Percentiles rank a stretch among this genome's conserved stretches.
Evolutionary conservation across 108 stramenopile genomes (phyloP).

Genomic region (Skeletonema menzelii): DNA sequence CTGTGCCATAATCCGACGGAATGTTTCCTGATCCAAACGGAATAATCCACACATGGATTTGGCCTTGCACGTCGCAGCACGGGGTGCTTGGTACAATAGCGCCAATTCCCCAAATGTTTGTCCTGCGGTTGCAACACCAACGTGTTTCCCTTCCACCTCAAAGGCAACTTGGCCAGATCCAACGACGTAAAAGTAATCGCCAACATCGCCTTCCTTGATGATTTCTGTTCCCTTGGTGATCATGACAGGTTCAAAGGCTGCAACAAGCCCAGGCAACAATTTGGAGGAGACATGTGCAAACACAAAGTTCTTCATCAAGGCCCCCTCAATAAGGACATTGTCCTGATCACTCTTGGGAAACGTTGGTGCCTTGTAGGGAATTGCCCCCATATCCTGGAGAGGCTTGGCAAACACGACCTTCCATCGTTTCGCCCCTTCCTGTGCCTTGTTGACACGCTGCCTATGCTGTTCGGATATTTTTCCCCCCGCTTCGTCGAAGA

Average conservation of each 20-base stretch:
- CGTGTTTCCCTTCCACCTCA: constrained; percentile 63
- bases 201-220: constrained; percentile 91
- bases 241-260: constrained; percentile 63
- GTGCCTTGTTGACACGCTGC: constrained; percentile 18
- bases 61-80: constrained; percentile 88
- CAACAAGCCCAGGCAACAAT: constrained; percentile 58
- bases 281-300: constrained; percentile 58
- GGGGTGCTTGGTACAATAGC: constrained; percentile 89
- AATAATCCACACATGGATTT: constrained; percentile 53
- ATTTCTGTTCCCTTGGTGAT: constrained; percentile 61
- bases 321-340: constrained; percentile 48
- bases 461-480: constrained; percentile 1
- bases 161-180: constrained; percentile 65
- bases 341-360: constrained; percentile 60
- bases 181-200: constrained; percentile 91
- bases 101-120: constrained; percentile 93
- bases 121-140: constrained; percentile 65
- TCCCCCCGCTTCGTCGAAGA: constrained; percentile 12
- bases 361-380: constrained; percentile 7
- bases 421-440: constrained; percentile 24
- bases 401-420: constrained; percentile 47
- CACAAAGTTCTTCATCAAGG: constrained; percentile 74
- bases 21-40: constrained; percentile 82
- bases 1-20: constrained; percentile 71
- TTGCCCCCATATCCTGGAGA: constrained; percentile 12